Evolutionary conservation across 768 basidiomycete species (phyloP).

Genomic region (Paxillus ammoniavirescens): DNA sequence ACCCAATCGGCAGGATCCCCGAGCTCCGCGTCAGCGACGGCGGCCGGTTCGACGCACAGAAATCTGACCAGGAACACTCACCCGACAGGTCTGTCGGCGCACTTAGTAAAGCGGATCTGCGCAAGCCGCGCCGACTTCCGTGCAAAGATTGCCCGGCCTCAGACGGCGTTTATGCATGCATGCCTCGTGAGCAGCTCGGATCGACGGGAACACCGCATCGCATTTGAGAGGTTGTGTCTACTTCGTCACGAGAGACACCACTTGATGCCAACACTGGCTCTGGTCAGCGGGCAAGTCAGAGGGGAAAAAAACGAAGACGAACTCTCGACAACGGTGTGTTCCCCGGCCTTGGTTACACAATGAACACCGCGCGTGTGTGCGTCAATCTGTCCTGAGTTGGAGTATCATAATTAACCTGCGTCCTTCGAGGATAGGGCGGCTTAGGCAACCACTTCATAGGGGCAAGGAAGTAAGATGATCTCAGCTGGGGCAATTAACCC

Average conservation of each 20-base stretch:
- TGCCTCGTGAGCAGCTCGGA: not conserved
- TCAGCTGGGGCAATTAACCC: too few species aligned
- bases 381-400: constrained; percentile 7
- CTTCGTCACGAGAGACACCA: constrained; percentile 13
- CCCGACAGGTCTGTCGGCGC: constrained; percentile 7
- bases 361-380: not conserved
- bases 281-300: not conserved
- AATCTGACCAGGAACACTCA: too few species aligned
- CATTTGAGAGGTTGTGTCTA: constrained; percentile 5
- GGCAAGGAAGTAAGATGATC: not conserved
- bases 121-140: not conserved
- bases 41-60: too few species aligned
- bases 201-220: not conserved
- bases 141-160: too few species aligned
- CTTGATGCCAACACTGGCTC: not conserved
- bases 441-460: not conserved
- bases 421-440: constrained; percentile 16
- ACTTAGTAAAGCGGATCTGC: constrained; percentile 12
- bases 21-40: too few species aligned
- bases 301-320: constrained; percentile 2
- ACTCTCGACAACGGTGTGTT: constrained; percentile 23
- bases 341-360: too few species aligned
- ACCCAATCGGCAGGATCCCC: too few species aligned
- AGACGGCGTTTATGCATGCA: too few species aligned
- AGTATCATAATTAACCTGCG: constrained; percentile 2